These are phyloP conservation scores for Phalaenopsis aphrodite DNA, from an alignment of 106 monocot species.

Conservation along the genomic window DNA sequence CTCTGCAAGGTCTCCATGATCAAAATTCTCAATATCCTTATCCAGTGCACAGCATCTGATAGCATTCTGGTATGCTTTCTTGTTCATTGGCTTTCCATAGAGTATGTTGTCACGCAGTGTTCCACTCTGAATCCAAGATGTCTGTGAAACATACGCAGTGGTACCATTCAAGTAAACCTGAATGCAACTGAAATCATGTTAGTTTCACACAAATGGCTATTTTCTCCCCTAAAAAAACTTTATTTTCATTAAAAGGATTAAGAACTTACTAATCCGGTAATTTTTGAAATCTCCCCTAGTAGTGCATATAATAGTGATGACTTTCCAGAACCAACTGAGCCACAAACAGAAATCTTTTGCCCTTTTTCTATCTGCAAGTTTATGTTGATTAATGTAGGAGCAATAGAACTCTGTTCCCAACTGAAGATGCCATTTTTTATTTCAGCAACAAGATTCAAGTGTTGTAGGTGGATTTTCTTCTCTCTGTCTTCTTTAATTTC, in stretches of 20 bases:
- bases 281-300: conserved; percentile 58
- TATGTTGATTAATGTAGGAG: conserved; percentile 27
- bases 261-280: conserved; percentile 46
- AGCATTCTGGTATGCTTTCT: conserved; percentile 37
- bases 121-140: conserved; percentile 75
- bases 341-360: conserved; percentile 56
- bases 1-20: conserved; percentile 38
- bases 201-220: not conserved
- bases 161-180: conserved; percentile 50
- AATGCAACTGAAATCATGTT: not conserved
- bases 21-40: conserved; percentile 64
- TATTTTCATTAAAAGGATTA: not conserved
- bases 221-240: not conserved
- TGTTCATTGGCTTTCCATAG: conserved; percentile 57
- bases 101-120: conserved; percentile 63
- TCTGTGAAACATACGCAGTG: conserved; percentile 73
- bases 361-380: conserved; percentile 28
- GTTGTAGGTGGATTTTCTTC: not conserved
- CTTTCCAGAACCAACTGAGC: conserved; percentile 70
- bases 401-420: conserved; percentile 24
- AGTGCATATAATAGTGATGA: conserved; percentile 49
- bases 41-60: conserved; percentile 62
- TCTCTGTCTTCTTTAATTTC: conserved; percentile 41
- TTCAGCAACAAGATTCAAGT: conserved; percentile 13
- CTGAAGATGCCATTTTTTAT: conserved; percentile 33